A percentile compares a stretch with the other conserved stretches of the same genome.
These are phyloP conservation scores for Metschnikowia lunata DNA, from an alignment of 805 yeast species.

Conservation along the genomic window DNA sequence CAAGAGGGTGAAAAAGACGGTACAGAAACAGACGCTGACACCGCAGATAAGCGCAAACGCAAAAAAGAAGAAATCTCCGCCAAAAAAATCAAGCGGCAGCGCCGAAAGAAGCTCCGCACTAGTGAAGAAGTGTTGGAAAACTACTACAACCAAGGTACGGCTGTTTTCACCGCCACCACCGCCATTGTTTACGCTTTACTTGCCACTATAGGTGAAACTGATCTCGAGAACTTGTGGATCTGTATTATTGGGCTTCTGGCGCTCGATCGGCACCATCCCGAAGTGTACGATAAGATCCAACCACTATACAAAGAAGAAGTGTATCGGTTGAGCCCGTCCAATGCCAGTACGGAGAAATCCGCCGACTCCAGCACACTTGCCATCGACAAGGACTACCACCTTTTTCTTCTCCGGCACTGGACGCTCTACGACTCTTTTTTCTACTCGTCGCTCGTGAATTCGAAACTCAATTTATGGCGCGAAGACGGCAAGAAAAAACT, in stretches of 20 bases:
- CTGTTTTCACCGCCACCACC: slow-evolving; percentile 68
- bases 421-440: slow-evolving; percentile 85
- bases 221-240: slow-evolving; percentile 69
- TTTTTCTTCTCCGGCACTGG: slow-evolving; percentile 89
- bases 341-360: slow-evolving; percentile 24
- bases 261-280: slow-evolving; percentile 66
- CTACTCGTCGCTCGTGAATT: slow-evolving; percentile 87
- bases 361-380: slow-evolving; percentile 46
- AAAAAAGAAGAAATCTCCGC: slow-evolving; percentile 2
- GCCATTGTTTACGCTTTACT: slow-evolving; percentile 76
- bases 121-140: slow-evolving; percentile 58
- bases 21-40: slow-evolving; percentile 25
- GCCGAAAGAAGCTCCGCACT: slow-evolving; percentile 35
- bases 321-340: slow-evolving; percentile 52
- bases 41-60: slow-evolving; percentile 1
- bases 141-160: slow-evolving; percentile 82
- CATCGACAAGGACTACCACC: slow-evolving; percentile 77
- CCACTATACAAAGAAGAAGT: slow-evolving; percentile 84
- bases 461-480: slow-evolving; percentile 83
- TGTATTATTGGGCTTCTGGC: slow-evolving; percentile 87
- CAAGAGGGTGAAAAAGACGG: slow-evolving; percentile 23
- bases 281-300: slow-evolving; percentile 63
- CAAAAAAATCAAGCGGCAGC: slow-evolving; percentile 13
- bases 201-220: slow-evolving; percentile 80
- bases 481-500: slow-evolving; percentile 84